A percentile compares a stretch with the other conserved stretches of the same genome.
Evolutionary conservation across 805 yeast species (phyloP).

Genomic region (Candida hispaniensis): DNA sequence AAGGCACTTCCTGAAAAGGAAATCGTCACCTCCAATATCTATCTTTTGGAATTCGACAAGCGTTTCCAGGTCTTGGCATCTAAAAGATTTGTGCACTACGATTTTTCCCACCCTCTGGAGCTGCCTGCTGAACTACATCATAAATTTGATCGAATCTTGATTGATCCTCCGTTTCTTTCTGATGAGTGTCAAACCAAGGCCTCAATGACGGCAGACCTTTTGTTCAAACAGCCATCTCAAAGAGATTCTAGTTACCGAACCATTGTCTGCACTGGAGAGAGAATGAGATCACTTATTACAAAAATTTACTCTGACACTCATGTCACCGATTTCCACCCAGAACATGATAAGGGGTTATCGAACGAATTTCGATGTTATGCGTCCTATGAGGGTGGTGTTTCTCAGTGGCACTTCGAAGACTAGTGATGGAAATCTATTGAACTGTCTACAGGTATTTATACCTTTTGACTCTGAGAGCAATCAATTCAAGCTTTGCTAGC

Average conservation of each 20-base stretch:
- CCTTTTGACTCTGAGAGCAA: too few relatives aligned
- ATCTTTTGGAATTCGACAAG: constrained; percentile 66
- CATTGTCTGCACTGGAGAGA: constrained; percentile 80
- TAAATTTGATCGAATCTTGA: constrained; percentile 57
- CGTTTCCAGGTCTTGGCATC: constrained; percentile 62
- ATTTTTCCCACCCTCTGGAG: constrained; percentile 57
- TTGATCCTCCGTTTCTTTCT: constrained; percentile 85
- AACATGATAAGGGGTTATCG: constrained; percentile 74
- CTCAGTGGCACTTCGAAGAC: too few relatives aligned
- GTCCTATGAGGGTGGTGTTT: constrained; percentile 53
- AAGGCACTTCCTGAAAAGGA: constrained; percentile 39
- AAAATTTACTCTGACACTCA: constrained; percentile 52
- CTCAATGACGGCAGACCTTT: constrained; percentile 49
- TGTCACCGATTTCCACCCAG: constrained; percentile 62
- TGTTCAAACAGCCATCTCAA: constrained; percentile 32
- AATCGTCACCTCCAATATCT: constrained; percentile 51
- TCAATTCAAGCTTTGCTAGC: too few relatives aligned
- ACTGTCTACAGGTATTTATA: too few relatives aligned
- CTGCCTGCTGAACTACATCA: constrained; percentile 47
- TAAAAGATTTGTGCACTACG: constrained; percentile 59
- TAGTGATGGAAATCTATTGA: too few relatives aligned
- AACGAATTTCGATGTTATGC: constrained; percentile 86
- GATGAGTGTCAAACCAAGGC: constrained; percentile 69
- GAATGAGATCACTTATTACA: constrained; percentile 59
- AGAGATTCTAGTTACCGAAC: constrained; percentile 24